phyloP scores from a whole-genome alignment of 495 filamentous ascomycete genomes.

The Schizothecium vesticola region DNA sequence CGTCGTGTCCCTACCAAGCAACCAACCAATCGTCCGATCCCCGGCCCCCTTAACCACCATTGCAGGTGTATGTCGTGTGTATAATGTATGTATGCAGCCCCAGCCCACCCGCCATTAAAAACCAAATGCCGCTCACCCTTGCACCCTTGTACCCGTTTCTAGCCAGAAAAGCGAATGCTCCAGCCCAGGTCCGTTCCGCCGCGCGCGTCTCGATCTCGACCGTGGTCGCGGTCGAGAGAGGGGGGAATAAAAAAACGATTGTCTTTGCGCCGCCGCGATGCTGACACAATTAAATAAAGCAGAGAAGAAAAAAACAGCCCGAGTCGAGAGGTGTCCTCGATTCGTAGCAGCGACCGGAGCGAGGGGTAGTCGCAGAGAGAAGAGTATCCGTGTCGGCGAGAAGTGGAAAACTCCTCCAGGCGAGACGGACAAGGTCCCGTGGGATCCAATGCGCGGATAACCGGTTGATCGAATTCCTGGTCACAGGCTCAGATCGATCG shows the following conservation, averaged over 20 bases:
- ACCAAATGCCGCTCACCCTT: not conserved
- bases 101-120: not conserved
- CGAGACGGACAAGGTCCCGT: not conserved
- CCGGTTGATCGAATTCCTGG: not conserved
- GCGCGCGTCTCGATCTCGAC: not conserved
- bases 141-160: not conserved
- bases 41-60: not conserved
- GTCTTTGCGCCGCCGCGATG: conserved; percentile 4
- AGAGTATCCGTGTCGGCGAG: not conserved
- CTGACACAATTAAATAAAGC: conserved; percentile 1
- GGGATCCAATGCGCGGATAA: not conserved
- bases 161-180: conserved; percentile 6
- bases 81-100: conserved; percentile 3
- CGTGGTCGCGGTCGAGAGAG: not conserved
- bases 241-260: not conserved
- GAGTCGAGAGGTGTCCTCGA: not conserved
- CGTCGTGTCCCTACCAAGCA: not conserved
- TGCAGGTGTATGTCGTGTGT: not conserved
- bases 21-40: not conserved
- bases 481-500: not conserved
- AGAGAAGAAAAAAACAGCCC: not conserved
- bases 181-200: not conserved
- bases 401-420: not conserved
- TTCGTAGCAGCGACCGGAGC: not conserved
- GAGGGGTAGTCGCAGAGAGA: not conserved